A percentile compares a stretch with the other conserved stretches of the same genome.
phyloP scores from a whole-genome alignment of 176 grass and related monocot species.

The maize (Zea mays) region DNA sequence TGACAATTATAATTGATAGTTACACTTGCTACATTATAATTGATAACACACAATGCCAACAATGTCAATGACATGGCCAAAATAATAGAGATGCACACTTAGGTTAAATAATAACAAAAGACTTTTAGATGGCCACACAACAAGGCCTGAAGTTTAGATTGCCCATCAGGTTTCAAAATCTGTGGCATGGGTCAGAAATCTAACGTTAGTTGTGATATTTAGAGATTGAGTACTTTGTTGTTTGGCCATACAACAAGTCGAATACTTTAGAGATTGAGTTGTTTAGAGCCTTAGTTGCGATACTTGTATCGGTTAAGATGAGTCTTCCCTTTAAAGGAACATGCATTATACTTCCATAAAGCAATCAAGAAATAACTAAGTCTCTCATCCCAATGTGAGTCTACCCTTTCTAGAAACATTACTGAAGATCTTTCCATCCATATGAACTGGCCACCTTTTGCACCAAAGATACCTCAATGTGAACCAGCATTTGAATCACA shows the following conservation, averaged over 20 bases:
- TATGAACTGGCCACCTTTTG: neutral
- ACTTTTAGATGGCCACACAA: neutral
- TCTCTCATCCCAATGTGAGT: neutral
- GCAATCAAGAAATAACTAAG: neutral
- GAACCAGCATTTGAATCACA: neutral
- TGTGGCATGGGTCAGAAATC: neutral
- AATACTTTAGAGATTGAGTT: neutral
- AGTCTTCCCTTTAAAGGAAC: neutral
- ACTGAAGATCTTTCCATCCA: neutral
- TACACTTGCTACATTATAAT: neutral
- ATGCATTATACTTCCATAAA: slow-evolving; percentile 2
- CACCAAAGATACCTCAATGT: neutral
- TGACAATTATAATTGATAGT: neutral
- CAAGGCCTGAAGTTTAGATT: neutral
- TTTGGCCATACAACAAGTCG: no score
- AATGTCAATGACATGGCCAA: neutral
- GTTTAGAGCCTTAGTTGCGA: neutral
- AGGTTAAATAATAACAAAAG: neutral
- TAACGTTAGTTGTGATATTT: neutral
- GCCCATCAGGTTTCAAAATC: neutral
- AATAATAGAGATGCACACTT: neutral
- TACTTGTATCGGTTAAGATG: neutral
- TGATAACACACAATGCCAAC: neutral
- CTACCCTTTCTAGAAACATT: neutral
- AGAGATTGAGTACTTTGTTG: no score